Conservation (phyloP, 1,284 basidiomycete genomes). For the Sutorius eximius region DNA sequence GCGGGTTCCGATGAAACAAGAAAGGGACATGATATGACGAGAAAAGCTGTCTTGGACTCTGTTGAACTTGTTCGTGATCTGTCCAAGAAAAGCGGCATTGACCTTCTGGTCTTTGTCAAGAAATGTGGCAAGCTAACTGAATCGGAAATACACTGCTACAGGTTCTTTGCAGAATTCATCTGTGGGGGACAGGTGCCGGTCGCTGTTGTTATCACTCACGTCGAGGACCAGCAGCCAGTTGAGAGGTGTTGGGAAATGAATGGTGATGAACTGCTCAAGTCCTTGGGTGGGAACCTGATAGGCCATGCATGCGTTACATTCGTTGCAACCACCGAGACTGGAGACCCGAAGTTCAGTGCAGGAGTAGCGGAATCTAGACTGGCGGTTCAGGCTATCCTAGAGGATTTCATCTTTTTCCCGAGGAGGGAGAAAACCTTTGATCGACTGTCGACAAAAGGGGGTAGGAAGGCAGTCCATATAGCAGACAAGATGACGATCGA, state of each 20-base stretch:
- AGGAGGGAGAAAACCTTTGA: background rate
- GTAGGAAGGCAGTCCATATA: background rate
- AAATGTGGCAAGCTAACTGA: slow-evolving; percentile 23
- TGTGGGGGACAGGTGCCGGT: slow-evolving; percentile 30
- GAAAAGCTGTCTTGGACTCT: background rate
- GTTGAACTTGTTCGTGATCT: slow-evolving; percentile 1
- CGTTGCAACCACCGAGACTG: background rate
- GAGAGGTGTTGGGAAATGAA: slow-evolving; percentile 11
- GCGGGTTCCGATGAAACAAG: slow-evolving; percentile 4
- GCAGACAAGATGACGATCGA: background rate
- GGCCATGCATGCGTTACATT: slow-evolving; percentile 21
- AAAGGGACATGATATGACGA: background rate
- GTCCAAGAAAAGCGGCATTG: slow-evolving; percentile 16
- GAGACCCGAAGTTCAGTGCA: background rate
- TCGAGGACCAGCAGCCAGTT: background rate
- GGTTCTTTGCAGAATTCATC: slow-evolving; percentile 21
- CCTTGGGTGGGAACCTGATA: slow-evolving; percentile 1
- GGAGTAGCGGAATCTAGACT: background rate
- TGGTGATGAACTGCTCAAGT: background rate
- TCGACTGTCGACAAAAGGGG: background rate
- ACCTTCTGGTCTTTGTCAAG: slow-evolving; percentile 35
- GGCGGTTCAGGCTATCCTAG: slow-evolving; percentile 5
- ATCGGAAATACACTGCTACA: slow-evolving; percentile 22
- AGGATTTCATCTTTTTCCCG: background rate
- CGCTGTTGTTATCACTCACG: slow-evolving; percentile 29